Base-by-base conservation (phyloP, 148 eudicot species). In the Pouteria glomerata region DNA sequence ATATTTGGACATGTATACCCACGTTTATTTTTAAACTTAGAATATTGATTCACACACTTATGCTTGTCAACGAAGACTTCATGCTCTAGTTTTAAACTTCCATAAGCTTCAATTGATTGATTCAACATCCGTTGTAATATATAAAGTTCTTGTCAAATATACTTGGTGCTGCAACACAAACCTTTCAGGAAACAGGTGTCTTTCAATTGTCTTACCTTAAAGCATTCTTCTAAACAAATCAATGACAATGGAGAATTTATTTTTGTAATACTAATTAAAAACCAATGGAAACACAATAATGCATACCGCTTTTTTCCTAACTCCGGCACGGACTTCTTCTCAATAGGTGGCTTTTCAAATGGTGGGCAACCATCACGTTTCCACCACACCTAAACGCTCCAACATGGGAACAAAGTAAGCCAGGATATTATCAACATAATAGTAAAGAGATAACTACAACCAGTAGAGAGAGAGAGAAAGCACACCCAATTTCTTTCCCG, bases 321-420 rank as follows among this genome's bases (percentile, higher is more conserved):
- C 76, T 89, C 98, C 74, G 78, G 94, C 72, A 48, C 77, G 51
- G 82, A 77, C 75, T 91, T 91, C 81, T 86, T 89, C 74, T 88
- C 97, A 18, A 76, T 51, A 0, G 89, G 88, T 70, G 77, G 91
- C 76, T 95, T 90, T 72, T 95, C 98, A 80, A 91, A 95, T 62
- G 98, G 87, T 29, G 86, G 89, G 81, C 98, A 95, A 73, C 96
- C 97, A 85, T 95, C 98, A 67, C 97, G 96, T 75, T 95, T 95
- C 98, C 98, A 95, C 98, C 98, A 95, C 6, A 95, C 97, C 98
- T 95, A 66, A 57, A 78, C 68, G 63, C 33, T 67, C 71, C 53
- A 21, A 51, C 21, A 68, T n/a, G 34, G 44, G 34, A 37, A 42
- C 74, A 31, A 73, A 27, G 31, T 56, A 47, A 31, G 63, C 23